These are phyloP conservation scores for Glomus cerebriforme DNA, from an alignment of 192 early-diverging fungal genomes.

Conservation along the genomic window DNA sequence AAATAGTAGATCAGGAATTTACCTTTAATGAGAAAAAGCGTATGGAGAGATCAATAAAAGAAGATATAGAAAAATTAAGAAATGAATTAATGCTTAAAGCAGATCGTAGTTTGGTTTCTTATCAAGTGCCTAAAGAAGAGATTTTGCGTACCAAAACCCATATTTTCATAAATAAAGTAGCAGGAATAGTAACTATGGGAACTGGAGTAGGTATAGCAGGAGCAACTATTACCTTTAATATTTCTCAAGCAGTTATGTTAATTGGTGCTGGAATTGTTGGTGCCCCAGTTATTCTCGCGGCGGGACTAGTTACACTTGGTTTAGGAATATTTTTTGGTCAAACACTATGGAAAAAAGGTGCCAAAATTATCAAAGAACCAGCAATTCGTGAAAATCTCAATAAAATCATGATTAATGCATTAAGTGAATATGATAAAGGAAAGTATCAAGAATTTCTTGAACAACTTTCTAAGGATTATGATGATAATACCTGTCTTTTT, in stretches of 20 bases:
- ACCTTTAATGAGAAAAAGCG: neutral
- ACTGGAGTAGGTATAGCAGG: no score
- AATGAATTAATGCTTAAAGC: neutral
- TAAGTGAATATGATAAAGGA: neutral
- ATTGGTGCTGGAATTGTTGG: neutral
- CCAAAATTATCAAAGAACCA: neutral
- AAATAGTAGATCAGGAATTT: neutral
- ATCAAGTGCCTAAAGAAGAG: neutral
- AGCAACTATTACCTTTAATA: no score
- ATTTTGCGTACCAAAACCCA: neutral
- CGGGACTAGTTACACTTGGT: neutral
- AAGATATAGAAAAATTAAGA: neutral
- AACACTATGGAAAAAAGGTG: neutral
- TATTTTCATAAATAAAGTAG: neutral
- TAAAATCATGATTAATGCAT: neutral
- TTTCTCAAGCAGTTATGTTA: no score
- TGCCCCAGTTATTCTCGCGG: neutral
- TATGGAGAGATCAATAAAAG: neutral
- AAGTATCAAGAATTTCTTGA: neutral
- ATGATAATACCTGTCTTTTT: neutral
- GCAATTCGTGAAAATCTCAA: neutral
- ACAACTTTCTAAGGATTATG: neutral
- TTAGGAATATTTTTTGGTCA: neutral
- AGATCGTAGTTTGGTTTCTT: neutral
- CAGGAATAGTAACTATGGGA: neutral